These are phyloP conservation scores for Pilasporangium apinafurcum DNA, from an alignment of 352 stramenopile species.

Conservation along the genomic window DNA sequence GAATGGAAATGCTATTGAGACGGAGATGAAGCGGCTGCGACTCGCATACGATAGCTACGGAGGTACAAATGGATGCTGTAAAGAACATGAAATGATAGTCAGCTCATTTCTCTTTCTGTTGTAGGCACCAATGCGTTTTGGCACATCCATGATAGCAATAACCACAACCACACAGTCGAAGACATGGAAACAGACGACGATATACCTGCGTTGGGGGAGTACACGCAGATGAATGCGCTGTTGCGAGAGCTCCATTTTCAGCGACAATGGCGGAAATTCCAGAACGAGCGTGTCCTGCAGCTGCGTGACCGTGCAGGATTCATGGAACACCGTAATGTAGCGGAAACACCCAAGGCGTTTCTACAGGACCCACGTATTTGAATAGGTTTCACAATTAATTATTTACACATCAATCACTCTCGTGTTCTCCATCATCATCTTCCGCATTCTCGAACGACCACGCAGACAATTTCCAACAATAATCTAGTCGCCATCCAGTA, in stretches of 20 bases:
- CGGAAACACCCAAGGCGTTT: conserved; percentile 2
- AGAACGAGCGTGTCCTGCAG: conserved; percentile 52
- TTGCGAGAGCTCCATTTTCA: conserved; percentile 71
- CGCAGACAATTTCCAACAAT: no score
- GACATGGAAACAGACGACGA: conserved; percentile 12
- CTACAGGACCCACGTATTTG: conserved; percentile 20
- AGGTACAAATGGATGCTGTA: no score
- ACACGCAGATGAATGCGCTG: conserved; percentile 49
- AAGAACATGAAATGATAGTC: neutral
- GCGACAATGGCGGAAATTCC: conserved; percentile 68
- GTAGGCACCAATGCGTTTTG: no score
- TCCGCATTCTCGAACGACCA: no score
- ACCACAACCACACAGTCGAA: conserved; percentile 7
- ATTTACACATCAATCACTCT: no score
- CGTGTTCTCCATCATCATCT: no score
- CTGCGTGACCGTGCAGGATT: conserved; percentile 30
- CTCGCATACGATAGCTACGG: conserved; percentile 60
- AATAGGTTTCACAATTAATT: no score
- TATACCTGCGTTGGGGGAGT: conserved; percentile 11
- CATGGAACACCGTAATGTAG: conserved; percentile 20
- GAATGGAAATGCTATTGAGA: conserved; percentile 45
- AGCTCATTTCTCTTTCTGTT: neutral
- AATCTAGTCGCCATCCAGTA: no score
- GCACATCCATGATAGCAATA: no score
- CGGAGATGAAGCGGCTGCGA: conserved; percentile 68